Conservation (phyloP, 768 basidiomycete genomes). For the Phlebiopsis gigantea region DNA sequence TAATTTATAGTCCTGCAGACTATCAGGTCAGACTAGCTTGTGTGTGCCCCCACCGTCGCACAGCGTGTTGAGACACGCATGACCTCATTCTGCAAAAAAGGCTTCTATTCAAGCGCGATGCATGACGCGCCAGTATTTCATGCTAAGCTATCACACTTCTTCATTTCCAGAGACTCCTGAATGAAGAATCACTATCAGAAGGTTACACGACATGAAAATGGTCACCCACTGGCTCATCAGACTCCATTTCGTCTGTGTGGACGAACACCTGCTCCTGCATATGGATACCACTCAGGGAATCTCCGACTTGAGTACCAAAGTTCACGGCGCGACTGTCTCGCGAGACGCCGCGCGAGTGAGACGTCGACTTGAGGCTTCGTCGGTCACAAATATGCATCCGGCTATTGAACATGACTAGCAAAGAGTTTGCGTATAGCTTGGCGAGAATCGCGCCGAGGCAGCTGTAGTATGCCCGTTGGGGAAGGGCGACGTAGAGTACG, state of each 20-base stretch:
- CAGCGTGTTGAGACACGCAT: too few species aligned
- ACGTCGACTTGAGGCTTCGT: not conserved
- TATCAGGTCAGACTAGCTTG: too few species aligned
- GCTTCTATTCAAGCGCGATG: too few species aligned
- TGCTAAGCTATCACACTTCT: too few species aligned
- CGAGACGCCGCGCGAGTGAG: not conserved
- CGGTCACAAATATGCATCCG: not conserved
- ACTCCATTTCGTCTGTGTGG: not conserved
- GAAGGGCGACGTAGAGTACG: not conserved
- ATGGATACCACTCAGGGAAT: not conserved
- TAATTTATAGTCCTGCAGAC: too few species aligned
- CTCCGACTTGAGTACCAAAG: not conserved
- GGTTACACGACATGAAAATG: too few species aligned
- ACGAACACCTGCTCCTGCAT: conserved; percentile 2
- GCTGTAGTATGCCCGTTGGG: not conserved
- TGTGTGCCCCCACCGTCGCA: too few species aligned
- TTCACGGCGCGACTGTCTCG: not conserved
- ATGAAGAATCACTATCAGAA: too few species aligned
- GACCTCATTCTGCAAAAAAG: too few species aligned
- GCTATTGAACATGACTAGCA: conserved; percentile 8
- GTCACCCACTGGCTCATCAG: not conserved
- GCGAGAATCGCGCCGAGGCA: not conserved
- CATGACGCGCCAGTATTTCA: too few species aligned
- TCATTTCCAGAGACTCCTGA: too few species aligned
- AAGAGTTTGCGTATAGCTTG: conserved; percentile 7